Base-by-base conservation (phyloP, 2,329 filamentous ascomycete genomes). In the Botryotinia convoluta region DNA sequence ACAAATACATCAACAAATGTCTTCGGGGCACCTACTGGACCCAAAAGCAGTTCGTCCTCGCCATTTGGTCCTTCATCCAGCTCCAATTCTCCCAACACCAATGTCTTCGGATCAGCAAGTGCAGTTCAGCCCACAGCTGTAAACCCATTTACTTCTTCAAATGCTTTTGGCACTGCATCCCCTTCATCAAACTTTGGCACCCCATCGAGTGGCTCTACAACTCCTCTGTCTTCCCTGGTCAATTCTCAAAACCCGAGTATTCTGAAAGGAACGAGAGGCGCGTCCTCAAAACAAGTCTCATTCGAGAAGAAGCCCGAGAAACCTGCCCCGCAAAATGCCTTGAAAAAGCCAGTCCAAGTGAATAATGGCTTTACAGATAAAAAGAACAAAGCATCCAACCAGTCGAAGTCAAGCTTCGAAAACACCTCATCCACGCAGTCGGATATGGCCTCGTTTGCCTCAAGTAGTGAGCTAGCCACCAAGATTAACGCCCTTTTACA, bases 401-500 rank as follows among this genome's bases (percentile, higher is more conserved):
- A 70, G 35, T 62, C 65, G 35, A 73, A 70, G 32, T 42, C 65
- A 12, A 12, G 42, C 45, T 32, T 51, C 5, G n/a, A 26, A 32
- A 37, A 22, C 4, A 35, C n/a, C 26, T 35, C 57, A 32, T 32
- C n/a, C 12, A 26, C 57, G 26, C 32, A 45, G 4, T 62, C 57
- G 14, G 45, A 69, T 29, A 54, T 65, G 20, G 69, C 54, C n/a
- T 60, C 69, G 32, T 72, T 68, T 22, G 51, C 72, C 26, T 73
- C 74, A 12, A 77, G 72, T 54, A 78, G 68, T 74, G 77, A 64
- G 71, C 76, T 83, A 32, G 86, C 88, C 16, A 84, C 81, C 71
- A 86, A 84, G 73, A 87, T 91, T 44, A 83, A 85, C 74, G 82
- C 83, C 14, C 86, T 87, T 74, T 82, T 91, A 3, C 83, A 83